Base-by-base conservation (phyloP, 1,284 basidiomycete genomes). In the Marasmius tenuissimus region DNA sequence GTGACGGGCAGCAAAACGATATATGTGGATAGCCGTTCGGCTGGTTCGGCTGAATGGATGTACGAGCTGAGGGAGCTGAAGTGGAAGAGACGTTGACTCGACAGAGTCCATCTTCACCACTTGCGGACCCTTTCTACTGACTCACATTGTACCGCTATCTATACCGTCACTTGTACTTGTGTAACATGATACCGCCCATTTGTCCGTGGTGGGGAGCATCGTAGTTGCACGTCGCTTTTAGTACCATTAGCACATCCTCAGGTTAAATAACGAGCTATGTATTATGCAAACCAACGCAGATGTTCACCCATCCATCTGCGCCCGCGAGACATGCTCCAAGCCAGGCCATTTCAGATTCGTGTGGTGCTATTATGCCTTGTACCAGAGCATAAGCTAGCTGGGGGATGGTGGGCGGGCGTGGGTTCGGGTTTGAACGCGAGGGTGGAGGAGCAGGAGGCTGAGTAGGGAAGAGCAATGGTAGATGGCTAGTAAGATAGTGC, bases 291-390 rank as follows among this genome's bases (percentile, higher is more conserved):
- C 91, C 90, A 45, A 96, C 80, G 67, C 93, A 95, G 57, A 97
- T 82, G 68, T 91, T 90, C 33, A 97, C 81, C 96, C 96, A 98
- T 7, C 97, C 97, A 71, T 98, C 97, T 6, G 94, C 93, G 10
- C 95, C 94, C 12, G 89, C 85, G 74, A 98, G 80, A 68, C 93
- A 95, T 11, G 93, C 89, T 12, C 94, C 93, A 12, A 98, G 75
- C 96, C 96, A 98, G 1, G 91, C 94, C 71, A 98, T 83, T 70
- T 98, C 96, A 1, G 94, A 83, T 50, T 97, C 96, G 16, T 87
- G 78, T 0, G 97, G 97, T 2, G 92, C 78, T 2, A 86, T 75
- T n/a, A 98, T 88, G 4, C 97, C 97, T 72, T 98, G 96, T 16
- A 96, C 81, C 54, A 98, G 74, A 0, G 92, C 84, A 70, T 86